Evolutionary conservation across 192 early-diverging fungal genomes (phyloP).

Genomic region (Backusella mclennaniae): DNA sequence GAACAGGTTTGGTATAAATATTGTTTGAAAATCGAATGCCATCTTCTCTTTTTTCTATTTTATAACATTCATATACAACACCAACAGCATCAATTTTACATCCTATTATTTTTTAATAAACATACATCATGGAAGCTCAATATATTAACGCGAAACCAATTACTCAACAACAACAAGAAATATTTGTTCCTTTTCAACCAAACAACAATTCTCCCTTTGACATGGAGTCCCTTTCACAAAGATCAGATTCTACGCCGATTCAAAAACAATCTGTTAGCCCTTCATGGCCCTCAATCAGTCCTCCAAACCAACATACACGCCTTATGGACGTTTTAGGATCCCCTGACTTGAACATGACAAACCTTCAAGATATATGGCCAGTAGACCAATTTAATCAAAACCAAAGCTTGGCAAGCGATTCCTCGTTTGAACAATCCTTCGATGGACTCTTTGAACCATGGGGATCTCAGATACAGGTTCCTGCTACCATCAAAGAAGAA

Average conservation of each 20-base stretch:
- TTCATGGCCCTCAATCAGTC: background rate
- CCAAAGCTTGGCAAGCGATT: background rate
- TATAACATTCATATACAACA: background rate
- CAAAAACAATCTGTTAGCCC: background rate
- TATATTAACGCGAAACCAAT: background rate
- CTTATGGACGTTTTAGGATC: background rate
- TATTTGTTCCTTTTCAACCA: background rate
- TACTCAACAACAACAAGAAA: background rate
- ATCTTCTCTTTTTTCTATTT: background rate
- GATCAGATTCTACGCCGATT: background rate
- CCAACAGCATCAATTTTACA: background rate
- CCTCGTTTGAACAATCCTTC: background rate
- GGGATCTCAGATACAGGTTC: background rate
- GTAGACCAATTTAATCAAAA: background rate
- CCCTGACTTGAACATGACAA: background rate
- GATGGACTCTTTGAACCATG: conserved; percentile 2
- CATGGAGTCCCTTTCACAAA: background rate
- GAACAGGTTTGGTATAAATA: background rate
- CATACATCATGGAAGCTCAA: background rate
- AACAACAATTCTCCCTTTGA: background rate
- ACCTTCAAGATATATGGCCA: background rate
- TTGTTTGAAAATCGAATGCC: background rate
- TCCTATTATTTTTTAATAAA: background rate
- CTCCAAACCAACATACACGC: background rate
- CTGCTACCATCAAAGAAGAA: conserved; percentile 9